A percentile compares a stretch with the other conserved stretches of the same genome.
phyloP scores from a whole-genome alignment of 73 alveolate genomes.

The Paramecium pentaurelia region DNA sequence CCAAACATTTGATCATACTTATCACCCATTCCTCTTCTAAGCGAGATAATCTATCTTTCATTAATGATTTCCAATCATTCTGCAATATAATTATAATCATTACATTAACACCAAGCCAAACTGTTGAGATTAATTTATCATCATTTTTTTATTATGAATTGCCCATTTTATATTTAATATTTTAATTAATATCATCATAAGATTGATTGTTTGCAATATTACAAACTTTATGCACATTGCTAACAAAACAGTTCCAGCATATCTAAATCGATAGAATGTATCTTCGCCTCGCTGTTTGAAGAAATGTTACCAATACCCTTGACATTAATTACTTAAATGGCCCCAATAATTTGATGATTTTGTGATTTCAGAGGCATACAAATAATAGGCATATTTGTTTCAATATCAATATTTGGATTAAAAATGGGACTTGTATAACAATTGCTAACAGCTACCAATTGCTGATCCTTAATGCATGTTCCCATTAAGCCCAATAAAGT shows the following conservation, averaged over 20 bases:
- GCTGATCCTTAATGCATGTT: slow-evolving; percentile 1
- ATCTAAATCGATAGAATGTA: slow-evolving; percentile 67
- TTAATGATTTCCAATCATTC: neutral
- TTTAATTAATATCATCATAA: neutral
- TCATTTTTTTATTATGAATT: neutral
- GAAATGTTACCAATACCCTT: slow-evolving; percentile 68
- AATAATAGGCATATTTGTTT: slow-evolving; percentile 72
- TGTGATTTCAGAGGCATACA: slow-evolving; percentile 59
- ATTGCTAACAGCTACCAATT: slow-evolving; percentile 51
- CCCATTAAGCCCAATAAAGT: slow-evolving; percentile 59
- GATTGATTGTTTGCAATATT: neutral
- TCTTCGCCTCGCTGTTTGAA: slow-evolving; percentile 45
- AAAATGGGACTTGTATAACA: slow-evolving; percentile 65
- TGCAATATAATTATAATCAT: neutral
- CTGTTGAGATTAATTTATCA: neutral
- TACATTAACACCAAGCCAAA: slow-evolving; percentile 6
- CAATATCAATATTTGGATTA: slow-evolving; percentile 69
- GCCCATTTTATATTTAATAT: neutral
- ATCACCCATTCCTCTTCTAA: neutral
- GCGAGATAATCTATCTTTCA: neutral
- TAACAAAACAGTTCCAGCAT: slow-evolving; percentile 64
- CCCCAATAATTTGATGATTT: slow-evolving; percentile 15
- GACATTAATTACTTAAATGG: slow-evolving; percentile 61
- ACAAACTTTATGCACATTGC: slow-evolving; percentile 33
- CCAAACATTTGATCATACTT: neutral